Conservation (phyloP, 495 filamentous ascomycete genomes). For the Xylaria castorea region DNA sequence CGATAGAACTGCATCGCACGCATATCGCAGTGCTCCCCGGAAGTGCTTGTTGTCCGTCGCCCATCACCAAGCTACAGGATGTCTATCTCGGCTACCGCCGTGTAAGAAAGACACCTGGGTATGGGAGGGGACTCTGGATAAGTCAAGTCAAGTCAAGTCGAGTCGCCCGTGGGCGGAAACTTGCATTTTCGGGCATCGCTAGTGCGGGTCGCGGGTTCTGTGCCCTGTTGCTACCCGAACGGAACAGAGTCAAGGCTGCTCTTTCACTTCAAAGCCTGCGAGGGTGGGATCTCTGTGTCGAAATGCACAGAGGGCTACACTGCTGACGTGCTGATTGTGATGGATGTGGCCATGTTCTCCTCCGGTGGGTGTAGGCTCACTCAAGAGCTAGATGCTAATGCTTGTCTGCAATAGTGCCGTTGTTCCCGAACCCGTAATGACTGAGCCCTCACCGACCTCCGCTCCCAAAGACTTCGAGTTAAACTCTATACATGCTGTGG, state of each 20-base stretch:
- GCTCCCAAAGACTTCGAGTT: slow-evolving; percentile 6
- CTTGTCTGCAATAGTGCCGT: not conserved
- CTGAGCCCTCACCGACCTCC: not conserved
- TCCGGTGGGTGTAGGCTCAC: slow-evolving; percentile 5
- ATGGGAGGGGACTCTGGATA: slow-evolving; percentile 9
- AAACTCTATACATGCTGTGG: slow-evolving; percentile 13
- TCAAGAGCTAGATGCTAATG: slow-evolving; percentile 9
- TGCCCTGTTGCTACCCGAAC: slow-evolving; percentile 1
- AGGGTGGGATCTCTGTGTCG: slow-evolving; percentile 4
- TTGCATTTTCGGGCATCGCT: slow-evolving; percentile 13
- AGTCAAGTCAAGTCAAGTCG: not conserved
- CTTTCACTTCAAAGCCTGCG: slow-evolving; percentile 7
- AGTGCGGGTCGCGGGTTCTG: slow-evolving; percentile 2
- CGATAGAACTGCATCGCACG: slow-evolving; percentile 14
- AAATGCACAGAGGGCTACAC: slow-evolving; percentile 9
- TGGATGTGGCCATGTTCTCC: slow-evolving; percentile 7
- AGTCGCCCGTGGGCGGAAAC: slow-evolving; percentile 6
- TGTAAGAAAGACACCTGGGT: slow-evolving; percentile 3
- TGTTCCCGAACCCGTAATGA: not conserved
- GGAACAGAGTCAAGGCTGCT: slow-evolving; percentile 15
- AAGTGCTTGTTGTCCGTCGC: slow-evolving; percentile 6
- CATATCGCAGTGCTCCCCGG: slow-evolving; percentile 16
- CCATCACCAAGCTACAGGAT: slow-evolving; percentile 15
- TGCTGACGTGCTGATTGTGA: slow-evolving; percentile 9
- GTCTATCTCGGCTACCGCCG: not conserved